phyloP scores from a whole-genome alignment of 2,329 filamentous ascomycete genomes.

The Hymenoscyphus scutula region DNA sequence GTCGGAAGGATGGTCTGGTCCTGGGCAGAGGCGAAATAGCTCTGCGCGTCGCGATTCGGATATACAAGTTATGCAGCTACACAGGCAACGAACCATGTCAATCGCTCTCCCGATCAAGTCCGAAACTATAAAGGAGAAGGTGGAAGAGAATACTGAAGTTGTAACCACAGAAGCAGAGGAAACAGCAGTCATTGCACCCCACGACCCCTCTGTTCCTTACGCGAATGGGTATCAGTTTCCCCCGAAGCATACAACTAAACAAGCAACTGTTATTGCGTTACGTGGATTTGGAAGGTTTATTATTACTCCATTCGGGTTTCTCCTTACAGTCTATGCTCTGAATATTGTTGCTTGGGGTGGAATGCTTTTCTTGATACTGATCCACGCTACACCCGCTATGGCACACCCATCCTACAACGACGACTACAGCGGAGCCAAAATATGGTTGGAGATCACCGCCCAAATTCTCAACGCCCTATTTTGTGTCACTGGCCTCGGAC shows the following conservation, averaged over 20 bases:
- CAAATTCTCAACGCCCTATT: constrained; percentile 81
- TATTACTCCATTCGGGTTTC: constrained; percentile 69
- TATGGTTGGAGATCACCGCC: constrained; percentile 80
- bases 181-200: constrained; percentile 13
- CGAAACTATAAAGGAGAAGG: constrained; percentile 15
- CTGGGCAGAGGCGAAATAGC: constrained; percentile 26
- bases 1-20: constrained; percentile 23
- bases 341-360: constrained; percentile 85
- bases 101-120: constrained; percentile 10
- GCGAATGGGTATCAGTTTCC: constrained; percentile 29
- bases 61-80: constrained; percentile 12
- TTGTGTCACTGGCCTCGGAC: constrained; percentile 78
- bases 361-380: constrained; percentile 82
- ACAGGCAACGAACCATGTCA: constrained; percentile 19
- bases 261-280: constrained; percentile 54
- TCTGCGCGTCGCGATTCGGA: constrained; percentile 21
- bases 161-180: constrained; percentile 15
- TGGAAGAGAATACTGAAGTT: constrained; percentile 5
- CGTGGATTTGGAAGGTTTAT: constrained; percentile 68
- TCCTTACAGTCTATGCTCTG: constrained; percentile 73
- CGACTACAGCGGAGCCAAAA: constrained; percentile 67
- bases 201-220: constrained; percentile 24
- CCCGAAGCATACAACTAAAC: constrained; percentile 51
- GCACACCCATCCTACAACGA: constrained; percentile 50
- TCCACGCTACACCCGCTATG: constrained; percentile 69